A percentile compares a stretch with the other conserved stretches of the same genome.
phyloP scores from a whole-genome alignment of 306 rosid genomes.

The Cicer arietinum region DNA sequence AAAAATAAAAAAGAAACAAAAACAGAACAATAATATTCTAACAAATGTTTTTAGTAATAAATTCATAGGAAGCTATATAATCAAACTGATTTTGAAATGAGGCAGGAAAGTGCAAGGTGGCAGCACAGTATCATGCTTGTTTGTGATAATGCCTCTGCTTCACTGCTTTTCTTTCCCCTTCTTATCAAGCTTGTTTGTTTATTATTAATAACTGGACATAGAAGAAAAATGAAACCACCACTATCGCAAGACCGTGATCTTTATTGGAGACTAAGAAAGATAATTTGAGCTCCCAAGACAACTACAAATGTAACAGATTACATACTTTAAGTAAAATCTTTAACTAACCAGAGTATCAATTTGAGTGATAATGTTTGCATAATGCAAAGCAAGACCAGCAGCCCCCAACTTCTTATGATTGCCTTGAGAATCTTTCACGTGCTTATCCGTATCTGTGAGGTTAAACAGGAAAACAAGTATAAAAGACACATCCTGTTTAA shows the following conservation, averaged over 20 bases:
- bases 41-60: not conserved
- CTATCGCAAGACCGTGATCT: not conserved
- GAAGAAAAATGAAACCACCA: conserved; percentile 2
- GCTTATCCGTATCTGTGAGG: conserved; percentile 68
- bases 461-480: conserved; percentile 36
- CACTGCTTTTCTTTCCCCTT: conserved; percentile 3
- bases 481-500: conserved; percentile 15
- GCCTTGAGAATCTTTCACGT: conserved; percentile 60
- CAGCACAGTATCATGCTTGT: conserved; percentile 3
- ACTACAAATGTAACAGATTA: conserved; percentile 20
- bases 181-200: not conserved
- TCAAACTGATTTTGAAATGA: not conserved
- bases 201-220: not conserved
- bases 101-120: not conserved
- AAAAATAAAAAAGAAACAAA: no score
- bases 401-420: conserved; percentile 78
- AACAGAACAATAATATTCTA: no score
- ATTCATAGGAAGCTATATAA: conserved; percentile 1
- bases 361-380: conserved; percentile 89
- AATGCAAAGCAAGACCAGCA: conserved; percentile 98
- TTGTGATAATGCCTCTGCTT: not conserved
- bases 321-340: conserved; percentile 29
- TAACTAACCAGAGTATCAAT: conserved; percentile 90
- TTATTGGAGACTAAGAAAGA: not conserved
- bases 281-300: conserved; percentile 30